These are phyloP conservation scores for Golubevia pallescens DNA, from an alignment of 1,284 basidiomycete genomes.

Conservation along the genomic window DNA sequence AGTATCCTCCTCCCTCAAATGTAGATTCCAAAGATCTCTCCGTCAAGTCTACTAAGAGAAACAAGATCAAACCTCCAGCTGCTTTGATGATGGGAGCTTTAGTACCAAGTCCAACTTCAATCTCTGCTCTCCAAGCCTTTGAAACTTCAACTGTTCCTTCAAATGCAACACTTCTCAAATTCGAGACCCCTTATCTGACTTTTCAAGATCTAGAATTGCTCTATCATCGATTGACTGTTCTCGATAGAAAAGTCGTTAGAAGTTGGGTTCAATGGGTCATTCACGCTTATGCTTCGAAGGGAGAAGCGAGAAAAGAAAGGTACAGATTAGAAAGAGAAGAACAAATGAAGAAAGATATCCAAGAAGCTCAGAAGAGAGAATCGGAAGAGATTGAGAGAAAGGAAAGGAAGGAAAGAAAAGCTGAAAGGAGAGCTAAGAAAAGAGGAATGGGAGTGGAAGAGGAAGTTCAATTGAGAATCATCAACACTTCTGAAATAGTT, in stretches of 20 bases:
- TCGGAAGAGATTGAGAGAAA: neutral
- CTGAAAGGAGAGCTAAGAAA: neutral
- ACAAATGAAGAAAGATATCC: neutral
- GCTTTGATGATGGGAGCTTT: conserved; percentile 5
- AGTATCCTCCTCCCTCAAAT: neutral
- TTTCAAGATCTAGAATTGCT: conserved; percentile 43
- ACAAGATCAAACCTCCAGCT: conserved; percentile 16
- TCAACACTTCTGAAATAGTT: neutral
- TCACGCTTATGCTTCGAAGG: neutral
- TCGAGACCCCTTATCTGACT: conserved; percentile 15
- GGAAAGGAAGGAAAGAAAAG: neutral
- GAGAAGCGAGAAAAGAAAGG: neutral
- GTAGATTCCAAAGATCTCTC: conserved; percentile 5
- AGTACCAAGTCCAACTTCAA: neutral
- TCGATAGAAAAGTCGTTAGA: neutral
- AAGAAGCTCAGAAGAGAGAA: neutral
- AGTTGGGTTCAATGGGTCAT: neutral
- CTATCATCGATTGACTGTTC: conserved; percentile 29
- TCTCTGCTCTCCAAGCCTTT: conserved; percentile 2
- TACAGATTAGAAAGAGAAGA: neutral
- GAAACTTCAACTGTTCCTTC: neutral
- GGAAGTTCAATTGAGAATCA: neutral
- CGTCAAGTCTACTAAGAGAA: neutral
- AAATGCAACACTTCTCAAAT: neutral
- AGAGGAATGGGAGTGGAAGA: neutral